Conservation (phyloP, 495 filamentous ascomycete species). For the Aspergillus saccharolyticus region DNA sequence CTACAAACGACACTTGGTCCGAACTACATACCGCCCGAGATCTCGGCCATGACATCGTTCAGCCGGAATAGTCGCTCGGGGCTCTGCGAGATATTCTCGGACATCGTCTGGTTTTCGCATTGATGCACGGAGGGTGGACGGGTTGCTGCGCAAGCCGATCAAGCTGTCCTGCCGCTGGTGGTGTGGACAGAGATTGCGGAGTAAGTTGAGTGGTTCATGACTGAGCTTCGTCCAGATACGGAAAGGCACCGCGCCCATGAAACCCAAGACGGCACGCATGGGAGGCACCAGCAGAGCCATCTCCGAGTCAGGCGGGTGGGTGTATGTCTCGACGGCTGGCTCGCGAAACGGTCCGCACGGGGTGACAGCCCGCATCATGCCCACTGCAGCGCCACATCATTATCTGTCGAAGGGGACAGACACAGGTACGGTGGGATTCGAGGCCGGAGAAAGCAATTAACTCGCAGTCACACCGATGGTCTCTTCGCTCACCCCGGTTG, state of each 20-base stretch:
- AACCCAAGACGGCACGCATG: not conserved
- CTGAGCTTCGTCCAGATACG: too few species aligned
- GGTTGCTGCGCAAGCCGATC: constrained; percentile 6
- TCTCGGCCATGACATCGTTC: constrained; percentile 5
- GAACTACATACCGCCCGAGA: constrained; percentile 11
- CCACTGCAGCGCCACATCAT: constrained; percentile 1
- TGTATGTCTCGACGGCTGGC: constrained; percentile 4
- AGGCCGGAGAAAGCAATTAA: too few species aligned
- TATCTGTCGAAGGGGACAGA: too few species aligned
- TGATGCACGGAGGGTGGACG: constrained; percentile 2
- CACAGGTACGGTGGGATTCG: too few species aligned
- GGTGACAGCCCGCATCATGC: constrained; percentile 10
- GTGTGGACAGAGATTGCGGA: too few species aligned
- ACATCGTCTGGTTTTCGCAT: constrained; percentile 11
- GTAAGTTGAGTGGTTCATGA: too few species aligned
- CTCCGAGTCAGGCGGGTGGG: constrained; percentile 10
- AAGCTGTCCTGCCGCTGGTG: constrained; percentile 2
- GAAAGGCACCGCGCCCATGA: too few species aligned
- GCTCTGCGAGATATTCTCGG: constrained; percentile 8
- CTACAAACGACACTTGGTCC: too few species aligned
- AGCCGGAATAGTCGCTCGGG: constrained; percentile 1
- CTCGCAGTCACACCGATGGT: constrained; percentile 3
- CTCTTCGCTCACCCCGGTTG: constrained; percentile 6
- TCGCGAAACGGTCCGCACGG: constrained; percentile 6
- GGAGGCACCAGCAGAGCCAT: constrained; percentile 4